Percentiles rank a stretch among this genome's conserved stretches.
Evolutionary conservation across 805 yeast genomes (phyloP).

Genomic region (Myxozyma neotropica): DNA sequence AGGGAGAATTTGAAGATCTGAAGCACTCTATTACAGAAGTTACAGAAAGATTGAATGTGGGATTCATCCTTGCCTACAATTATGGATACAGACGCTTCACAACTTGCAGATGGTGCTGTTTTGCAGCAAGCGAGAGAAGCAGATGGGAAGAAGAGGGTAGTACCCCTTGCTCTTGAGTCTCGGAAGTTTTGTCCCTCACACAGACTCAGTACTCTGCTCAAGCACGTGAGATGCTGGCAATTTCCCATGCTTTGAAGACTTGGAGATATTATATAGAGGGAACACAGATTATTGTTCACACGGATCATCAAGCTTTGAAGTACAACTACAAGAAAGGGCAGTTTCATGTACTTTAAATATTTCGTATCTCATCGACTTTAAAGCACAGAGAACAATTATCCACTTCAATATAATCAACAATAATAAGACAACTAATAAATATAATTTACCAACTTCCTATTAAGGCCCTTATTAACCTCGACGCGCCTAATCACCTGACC

Average conservation of each 20-base stretch:
- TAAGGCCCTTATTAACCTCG: too few species aligned
- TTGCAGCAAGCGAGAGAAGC: background rate
- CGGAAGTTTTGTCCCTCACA: background rate
- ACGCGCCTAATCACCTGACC: too few species aligned
- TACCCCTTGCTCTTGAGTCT: background rate
- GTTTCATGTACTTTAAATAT: too few species aligned
- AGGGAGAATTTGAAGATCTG: background rate
- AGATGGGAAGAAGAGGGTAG: background rate
- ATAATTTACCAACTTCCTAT: too few species aligned
- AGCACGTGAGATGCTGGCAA: background rate
- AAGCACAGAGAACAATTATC: too few species aligned
- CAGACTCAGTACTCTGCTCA: background rate
- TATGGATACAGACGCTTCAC: background rate
- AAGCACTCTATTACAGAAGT: background rate
- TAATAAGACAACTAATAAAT: too few species aligned
- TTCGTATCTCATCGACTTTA: too few species aligned
- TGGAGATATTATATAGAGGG: background rate
- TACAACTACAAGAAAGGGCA: too few species aligned
- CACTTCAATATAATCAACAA: too few species aligned
- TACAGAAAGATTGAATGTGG: background rate
- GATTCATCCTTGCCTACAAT: background rate
- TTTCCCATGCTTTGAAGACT: background rate
- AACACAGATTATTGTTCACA: background rate
- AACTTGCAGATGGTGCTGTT: background rate
- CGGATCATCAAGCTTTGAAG: background rate